Evolutionary conservation across 345 rosid genomes (phyloP).

Genomic region (Syzygium aromaticum): DNA sequence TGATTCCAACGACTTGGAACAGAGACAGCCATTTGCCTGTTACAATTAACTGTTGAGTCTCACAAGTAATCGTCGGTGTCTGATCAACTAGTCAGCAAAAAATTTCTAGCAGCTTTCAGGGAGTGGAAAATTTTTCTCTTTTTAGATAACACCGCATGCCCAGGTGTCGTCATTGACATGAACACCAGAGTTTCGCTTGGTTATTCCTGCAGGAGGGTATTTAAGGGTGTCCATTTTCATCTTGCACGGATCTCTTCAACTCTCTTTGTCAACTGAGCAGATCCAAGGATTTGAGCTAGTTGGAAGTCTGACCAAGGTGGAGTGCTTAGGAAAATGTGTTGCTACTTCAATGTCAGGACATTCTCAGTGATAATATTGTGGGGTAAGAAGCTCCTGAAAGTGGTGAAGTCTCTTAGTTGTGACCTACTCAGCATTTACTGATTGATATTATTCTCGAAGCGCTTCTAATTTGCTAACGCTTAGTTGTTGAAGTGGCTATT

Average conservation of each 20-base stretch:
- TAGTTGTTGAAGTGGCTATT: neutral
- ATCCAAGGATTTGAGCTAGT: neutral
- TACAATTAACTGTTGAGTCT: neutral
- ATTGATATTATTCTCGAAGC: neutral
- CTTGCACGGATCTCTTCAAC: neutral
- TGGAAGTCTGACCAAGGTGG: neutral
- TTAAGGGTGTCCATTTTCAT: neutral
- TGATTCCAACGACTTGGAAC: neutral
- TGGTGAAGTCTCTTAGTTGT: neutral
- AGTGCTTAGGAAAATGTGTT: neutral
- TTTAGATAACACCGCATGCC: neutral
- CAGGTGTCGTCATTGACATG: neutral
- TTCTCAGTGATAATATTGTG: neutral
- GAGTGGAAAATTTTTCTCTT: neutral
- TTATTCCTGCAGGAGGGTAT: neutral
- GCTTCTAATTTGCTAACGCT: neutral
- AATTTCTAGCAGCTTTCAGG: neutral
- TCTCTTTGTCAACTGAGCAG: neutral
- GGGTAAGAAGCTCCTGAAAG: neutral
- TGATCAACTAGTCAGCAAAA: neutral
- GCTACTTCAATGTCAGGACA: neutral
- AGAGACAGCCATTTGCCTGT: neutral
- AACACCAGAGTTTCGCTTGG: neutral
- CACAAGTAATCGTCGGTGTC: neutral
- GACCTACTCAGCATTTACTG: neutral